Evolutionary conservation across 768 basidiomycete genomes (phyloP).

Genomic region (Lactarius psammicola): DNA sequence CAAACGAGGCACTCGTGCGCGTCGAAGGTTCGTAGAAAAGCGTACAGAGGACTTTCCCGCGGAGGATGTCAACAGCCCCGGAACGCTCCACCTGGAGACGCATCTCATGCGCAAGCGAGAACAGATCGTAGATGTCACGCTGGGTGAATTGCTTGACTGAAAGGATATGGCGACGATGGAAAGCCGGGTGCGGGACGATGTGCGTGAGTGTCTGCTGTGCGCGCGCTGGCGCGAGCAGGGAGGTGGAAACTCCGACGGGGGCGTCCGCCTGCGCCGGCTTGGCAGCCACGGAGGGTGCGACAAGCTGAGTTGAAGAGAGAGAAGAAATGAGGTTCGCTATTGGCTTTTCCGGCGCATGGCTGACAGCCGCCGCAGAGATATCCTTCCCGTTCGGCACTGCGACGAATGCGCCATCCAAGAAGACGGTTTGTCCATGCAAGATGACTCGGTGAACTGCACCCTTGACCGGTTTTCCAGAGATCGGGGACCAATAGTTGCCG

Average conservation of each 20-base stretch:
- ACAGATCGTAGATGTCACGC: constrained; percentile 88
- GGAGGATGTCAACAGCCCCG: constrained; percentile 83
- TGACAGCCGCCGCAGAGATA: constrained; percentile 53
- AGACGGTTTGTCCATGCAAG: constrained; percentile 83
- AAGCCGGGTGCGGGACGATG: constrained; percentile 71
- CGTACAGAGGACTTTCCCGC: constrained; percentile 87
- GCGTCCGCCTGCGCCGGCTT: constrained; percentile 14
- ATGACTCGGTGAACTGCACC: constrained; percentile 90
- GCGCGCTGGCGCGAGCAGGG: constrained; percentile 37
- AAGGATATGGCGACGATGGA: constrained; percentile 91
- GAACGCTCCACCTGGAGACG: constrained; percentile 91
- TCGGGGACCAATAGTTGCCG: constrained; percentile 75
- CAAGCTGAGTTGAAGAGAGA: constrained; percentile 8
- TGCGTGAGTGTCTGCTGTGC: constrained; percentile 45
- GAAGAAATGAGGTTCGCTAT: constrained; percentile 5
- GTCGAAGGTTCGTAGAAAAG: constrained; percentile 98
- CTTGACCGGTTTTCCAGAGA: constrained; percentile 57
- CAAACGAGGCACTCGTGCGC: constrained; percentile 92
- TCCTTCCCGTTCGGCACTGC: constrained; percentile 63
- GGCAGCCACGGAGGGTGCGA: constrained; percentile 10
- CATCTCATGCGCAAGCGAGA: constrained; percentile 96
- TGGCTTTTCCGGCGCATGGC: constrained; percentile 18
- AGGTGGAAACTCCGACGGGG: constrained; percentile 2
- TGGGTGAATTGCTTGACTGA: constrained; percentile 91
- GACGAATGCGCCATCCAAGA: constrained; percentile 79